Evolutionary conservation across 768 basidiomycete species (phyloP).

Genomic region (Steccherinum ochraceum): DNA sequence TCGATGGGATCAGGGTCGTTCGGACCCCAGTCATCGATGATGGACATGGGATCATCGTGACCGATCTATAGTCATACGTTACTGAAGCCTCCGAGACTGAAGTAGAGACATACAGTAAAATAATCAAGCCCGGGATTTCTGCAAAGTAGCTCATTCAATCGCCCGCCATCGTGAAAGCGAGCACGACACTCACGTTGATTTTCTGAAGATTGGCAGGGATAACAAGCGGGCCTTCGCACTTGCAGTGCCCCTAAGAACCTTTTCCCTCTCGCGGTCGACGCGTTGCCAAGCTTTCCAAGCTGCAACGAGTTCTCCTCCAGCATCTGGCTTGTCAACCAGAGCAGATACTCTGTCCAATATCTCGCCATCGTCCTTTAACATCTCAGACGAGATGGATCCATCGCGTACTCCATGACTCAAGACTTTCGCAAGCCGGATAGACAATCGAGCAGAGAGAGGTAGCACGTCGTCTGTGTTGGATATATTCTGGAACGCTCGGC

Average conservation of each 20-base stretch:
- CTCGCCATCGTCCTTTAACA: neutral
- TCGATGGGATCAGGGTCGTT: too few relatives aligned
- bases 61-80: neutral
- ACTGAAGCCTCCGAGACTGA: neutral
- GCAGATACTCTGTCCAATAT: neutral
- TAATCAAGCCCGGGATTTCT: neutral
- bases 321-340: neutral
- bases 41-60: neutral
- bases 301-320: neutral
- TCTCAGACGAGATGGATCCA: neutral
- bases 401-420: constrained; percentile 5
- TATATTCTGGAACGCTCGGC: constrained; percentile 11
- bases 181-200: neutral
- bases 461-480: neutral
- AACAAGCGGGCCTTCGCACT: neutral
- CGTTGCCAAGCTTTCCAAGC: constrained; percentile 11
- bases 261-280: neutral
- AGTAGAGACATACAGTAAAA: neutral
- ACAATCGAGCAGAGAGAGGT: constrained; percentile 6
- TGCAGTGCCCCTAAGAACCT: neutral
- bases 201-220: neutral
- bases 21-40: neutral
- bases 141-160: neutral
- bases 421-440: constrained; percentile 9
- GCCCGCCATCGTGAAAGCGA: neutral